These are phyloP conservation scores for Pichia occidentalis DNA, from an alignment of 805 yeast genomes.

Conservation along the genomic window DNA sequence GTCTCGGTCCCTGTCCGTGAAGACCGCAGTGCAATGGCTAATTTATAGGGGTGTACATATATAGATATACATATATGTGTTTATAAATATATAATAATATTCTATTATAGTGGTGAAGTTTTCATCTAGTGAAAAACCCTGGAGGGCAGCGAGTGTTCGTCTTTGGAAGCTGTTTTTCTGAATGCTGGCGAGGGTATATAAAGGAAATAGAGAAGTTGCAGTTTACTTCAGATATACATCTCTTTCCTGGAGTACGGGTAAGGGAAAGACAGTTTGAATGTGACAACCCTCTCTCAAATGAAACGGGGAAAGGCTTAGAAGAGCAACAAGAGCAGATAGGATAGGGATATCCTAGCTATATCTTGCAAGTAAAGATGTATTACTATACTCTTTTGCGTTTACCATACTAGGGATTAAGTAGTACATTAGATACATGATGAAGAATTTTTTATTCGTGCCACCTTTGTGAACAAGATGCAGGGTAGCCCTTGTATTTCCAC, in stretches of 20 bases:
- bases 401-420: too few species aligned
- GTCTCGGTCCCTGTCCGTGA: conserved; percentile 23
- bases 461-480: conserved; percentile 23
- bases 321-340: too few species aligned
- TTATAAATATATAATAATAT: too few species aligned
- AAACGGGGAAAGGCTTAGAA: too few species aligned
- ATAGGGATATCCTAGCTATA: too few species aligned
- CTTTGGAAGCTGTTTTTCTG: too few species aligned
- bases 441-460: conserved; percentile 28
- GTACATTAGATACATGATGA: conserved; percentile 23
- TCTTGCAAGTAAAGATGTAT: conserved; percentile 4
- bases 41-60: background rate
- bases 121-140: conserved; percentile 9
- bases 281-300: background rate
- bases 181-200: background rate
- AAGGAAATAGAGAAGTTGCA: background rate
- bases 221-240: too few species aligned
- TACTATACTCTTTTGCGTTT: conserved; percentile 1
- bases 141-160: too few species aligned
- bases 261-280: background rate
- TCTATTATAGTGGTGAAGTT: too few species aligned
- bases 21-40: conserved; percentile 9
- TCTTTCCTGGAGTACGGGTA: too few species aligned
- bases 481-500: conserved; percentile 15
- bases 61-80: too few species aligned